Evolutionary conservation across 768 basidiomycete genomes (phyloP).

Genomic region (Pleurotus giganteus): DNA sequence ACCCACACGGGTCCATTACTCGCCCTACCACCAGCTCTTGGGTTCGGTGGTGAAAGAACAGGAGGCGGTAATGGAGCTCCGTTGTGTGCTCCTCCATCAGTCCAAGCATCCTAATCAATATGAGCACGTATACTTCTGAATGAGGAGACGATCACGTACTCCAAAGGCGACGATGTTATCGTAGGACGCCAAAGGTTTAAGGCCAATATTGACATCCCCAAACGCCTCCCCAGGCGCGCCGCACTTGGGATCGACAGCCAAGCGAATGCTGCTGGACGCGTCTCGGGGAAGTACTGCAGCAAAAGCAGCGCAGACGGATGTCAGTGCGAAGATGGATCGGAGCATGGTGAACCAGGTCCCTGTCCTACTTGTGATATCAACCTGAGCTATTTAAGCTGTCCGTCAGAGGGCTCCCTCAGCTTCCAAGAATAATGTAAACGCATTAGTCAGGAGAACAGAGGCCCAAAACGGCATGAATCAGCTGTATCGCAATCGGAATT

Average conservation of each 20-base stretch:
- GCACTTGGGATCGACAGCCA: conserved; percentile 47
- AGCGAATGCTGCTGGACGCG: conserved; percentile 18
- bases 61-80: conserved; percentile 41
- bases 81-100: conserved; percentile 37
- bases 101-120: conserved; percentile 33
- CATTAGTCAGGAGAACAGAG: neutral
- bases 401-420: neutral
- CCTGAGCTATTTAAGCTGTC: conserved; percentile 9
- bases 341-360: conserved; percentile 15
- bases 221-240: conserved; percentile 34
- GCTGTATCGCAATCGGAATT: conserved; percentile 6
- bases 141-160: conserved; percentile 23
- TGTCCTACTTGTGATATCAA: neutral
- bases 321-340: conserved; percentile 16
- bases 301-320: conserved; percentile 18
- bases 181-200: conserved; percentile 30
- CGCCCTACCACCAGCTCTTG: conserved; percentile 47
- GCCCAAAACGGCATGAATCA: conserved; percentile 7
- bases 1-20: conserved; percentile 53
- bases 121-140: conserved; percentile 17
- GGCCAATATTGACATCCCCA: conserved; percentile 45
- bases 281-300: conserved; percentile 19
- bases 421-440: neutral
- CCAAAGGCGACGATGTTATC: conserved; percentile 54
- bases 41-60: conserved; percentile 38